phyloP scores from a whole-genome alignment of 1,284 basidiomycete genomes.

The Mrakiaceae sp. region DNA sequence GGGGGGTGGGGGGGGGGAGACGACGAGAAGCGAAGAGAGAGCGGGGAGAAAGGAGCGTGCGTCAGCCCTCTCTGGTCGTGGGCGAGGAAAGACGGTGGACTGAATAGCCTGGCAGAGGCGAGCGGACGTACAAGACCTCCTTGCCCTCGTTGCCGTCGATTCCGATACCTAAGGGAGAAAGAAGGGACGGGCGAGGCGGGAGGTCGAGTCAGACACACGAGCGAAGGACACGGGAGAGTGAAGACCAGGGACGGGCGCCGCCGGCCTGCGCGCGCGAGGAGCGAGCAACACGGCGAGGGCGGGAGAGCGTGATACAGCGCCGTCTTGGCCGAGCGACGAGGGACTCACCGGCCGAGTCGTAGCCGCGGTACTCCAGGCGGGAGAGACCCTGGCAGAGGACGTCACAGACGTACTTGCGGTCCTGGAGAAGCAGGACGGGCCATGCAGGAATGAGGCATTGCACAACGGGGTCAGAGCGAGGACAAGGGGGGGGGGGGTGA shows the following conservation, averaged over 20 bases:
- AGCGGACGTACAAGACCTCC: constrained; percentile 32
- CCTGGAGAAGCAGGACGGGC: constrained; percentile 39
- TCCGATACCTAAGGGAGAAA: constrained; percentile 52
- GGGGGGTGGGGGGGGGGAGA: background rate
- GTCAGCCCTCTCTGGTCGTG: background rate
- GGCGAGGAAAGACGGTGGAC: background rate
- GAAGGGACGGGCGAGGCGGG: background rate
- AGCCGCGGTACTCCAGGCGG: constrained; percentile 95
- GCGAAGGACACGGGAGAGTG: background rate
- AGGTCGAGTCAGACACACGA: too few relatives aligned
- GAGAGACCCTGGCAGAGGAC: constrained; percentile 84
- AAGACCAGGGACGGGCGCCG: background rate
- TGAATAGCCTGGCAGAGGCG: background rate
- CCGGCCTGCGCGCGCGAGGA: background rate
- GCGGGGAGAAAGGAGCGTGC: background rate
- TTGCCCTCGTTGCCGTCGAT: constrained; percentile 84
- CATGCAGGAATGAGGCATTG: too few relatives aligned
- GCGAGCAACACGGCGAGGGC: background rate
- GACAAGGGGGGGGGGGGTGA: background rate
- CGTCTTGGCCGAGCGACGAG: background rate
- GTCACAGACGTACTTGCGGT: constrained; percentile 85
- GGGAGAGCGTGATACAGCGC: background rate
- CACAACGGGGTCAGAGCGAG: too few relatives aligned
- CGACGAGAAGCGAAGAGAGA: background rate
- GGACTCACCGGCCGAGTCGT: constrained; percentile 70